These are phyloP conservation scores for Falciphora oryzae DNA, from an alignment of 2,329 filamentous ascomycete species.

Conservation along the genomic window DNA sequence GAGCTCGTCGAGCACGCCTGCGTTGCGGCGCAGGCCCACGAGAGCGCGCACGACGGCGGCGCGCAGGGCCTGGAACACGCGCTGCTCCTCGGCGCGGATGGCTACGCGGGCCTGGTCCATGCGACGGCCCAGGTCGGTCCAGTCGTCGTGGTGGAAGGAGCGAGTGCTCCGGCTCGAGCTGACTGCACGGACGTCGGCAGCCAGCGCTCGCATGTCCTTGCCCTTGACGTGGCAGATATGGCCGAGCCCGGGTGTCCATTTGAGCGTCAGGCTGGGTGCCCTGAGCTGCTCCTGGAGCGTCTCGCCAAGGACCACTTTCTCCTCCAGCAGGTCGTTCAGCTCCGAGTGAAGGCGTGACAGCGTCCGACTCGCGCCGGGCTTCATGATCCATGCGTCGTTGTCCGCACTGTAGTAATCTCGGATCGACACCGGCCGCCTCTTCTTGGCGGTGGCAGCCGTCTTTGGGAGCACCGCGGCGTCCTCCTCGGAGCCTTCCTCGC, in stretches of 20 bases:
- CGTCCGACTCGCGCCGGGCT: slow-evolving; percentile 58
- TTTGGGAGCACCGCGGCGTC: slow-evolving; percentile 50
- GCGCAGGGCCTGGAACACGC: slow-evolving; percentile 70
- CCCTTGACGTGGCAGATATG: slow-evolving; percentile 89
- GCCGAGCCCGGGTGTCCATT: slow-evolving; percentile 81
- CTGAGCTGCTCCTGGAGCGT: slow-evolving; percentile 55
- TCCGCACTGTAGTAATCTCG: slow-evolving; percentile 56
- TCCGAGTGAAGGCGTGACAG: slow-evolving; percentile 63
- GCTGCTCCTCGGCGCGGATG: slow-evolving; percentile 79
- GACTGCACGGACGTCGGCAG: slow-evolving; percentile 43
- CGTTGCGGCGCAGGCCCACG: slow-evolving; percentile 81
- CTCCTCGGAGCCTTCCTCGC: slow-evolving; percentile 58
- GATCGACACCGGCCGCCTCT: slow-evolving; percentile 29
- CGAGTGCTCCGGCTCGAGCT: slow-evolving; percentile 78
- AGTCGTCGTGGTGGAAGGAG: slow-evolving; percentile 77
- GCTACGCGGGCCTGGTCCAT: slow-evolving; percentile 73
- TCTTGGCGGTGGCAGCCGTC: background rate
- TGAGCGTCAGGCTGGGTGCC: slow-evolving; percentile 65
- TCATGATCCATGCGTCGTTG: slow-evolving; percentile 59
- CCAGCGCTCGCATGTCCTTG: slow-evolving; percentile 52
- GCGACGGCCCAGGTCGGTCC: slow-evolving; percentile 72
- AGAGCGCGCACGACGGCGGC: slow-evolving; percentile 73
- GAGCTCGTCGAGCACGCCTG: slow-evolving; percentile 85
- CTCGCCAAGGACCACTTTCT: slow-evolving; percentile 56
- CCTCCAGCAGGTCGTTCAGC: slow-evolving; percentile 52